phyloP scores from a whole-genome alignment of 805 yeast genomes.

The Starmerella potacharoeniae region DNA sequence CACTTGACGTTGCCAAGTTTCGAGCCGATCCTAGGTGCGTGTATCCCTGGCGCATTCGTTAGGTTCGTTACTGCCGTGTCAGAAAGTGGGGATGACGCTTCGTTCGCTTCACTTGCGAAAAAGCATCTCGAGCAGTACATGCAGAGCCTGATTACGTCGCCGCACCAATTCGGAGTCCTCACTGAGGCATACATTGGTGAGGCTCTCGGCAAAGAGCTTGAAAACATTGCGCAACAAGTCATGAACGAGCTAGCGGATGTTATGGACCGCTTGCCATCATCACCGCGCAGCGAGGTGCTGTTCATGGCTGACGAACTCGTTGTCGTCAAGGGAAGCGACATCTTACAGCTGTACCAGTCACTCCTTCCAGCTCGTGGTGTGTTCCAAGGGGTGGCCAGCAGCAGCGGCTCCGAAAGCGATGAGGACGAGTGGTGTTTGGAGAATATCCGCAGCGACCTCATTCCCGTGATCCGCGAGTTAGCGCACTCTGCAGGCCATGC shows the following conservation, averaged over 20 bases:
- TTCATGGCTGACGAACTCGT: conserved; percentile 22
- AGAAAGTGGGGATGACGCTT: background rate
- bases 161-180: conserved; percentile 9
- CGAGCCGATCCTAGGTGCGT: background rate
- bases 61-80: background rate
- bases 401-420: conserved; percentile 3
- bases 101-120: background rate
- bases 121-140: background rate
- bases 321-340: conserved; percentile 27
- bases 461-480: conserved; percentile 27
- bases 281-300: background rate
- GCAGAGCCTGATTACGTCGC: background rate
- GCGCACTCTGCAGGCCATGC: conserved; percentile 15
- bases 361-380: conserved; percentile 11
- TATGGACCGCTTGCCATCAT: background rate
- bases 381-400: background rate
- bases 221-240: background rate
- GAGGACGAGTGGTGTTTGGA: conserved; percentile 28
- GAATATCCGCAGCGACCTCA: conserved; percentile 27
- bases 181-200: conserved; percentile 6
- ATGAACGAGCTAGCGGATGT: background rate
- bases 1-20: background rate
- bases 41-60: conserved; percentile 5
- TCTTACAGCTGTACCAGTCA: conserved; percentile 23
- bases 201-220: background rate